Conservation (phyloP, 495 filamentous ascomycete genomes). For the Aspergillus homomorphus region DNA sequence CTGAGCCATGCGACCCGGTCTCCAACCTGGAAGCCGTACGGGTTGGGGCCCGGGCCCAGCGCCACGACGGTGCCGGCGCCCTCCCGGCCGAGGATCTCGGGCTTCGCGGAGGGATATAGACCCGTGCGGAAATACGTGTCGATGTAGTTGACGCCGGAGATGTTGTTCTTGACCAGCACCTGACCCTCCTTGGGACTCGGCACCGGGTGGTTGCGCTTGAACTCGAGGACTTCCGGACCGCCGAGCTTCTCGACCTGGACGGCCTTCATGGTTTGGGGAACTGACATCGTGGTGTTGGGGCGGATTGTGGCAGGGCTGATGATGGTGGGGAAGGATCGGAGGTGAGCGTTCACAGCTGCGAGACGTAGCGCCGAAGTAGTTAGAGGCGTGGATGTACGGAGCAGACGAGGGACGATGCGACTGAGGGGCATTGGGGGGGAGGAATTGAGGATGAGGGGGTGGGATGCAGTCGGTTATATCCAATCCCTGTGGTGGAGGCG, state of each 20-base stretch:
- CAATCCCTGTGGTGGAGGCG: no score
- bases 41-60: conserved; percentile 44
- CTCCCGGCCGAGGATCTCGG: conserved; percentile 82
- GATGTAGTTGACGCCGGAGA: conserved; percentile 87
- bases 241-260: conserved; percentile 73
- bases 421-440: conserved; percentile 8
- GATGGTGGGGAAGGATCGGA: conserved; percentile 9
- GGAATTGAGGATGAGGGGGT: conserved; percentile 7
- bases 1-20: conserved; percentile 67
- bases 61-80: conserved; percentile 62
- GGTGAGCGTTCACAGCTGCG: conserved; percentile 23
- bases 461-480: not conserved
- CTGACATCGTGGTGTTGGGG: conserved; percentile 32
- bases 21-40: conserved; percentile 54
- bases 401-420: conserved; percentile 6
- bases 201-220: conserved; percentile 72
- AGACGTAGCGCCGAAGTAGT: conserved; percentile 21
- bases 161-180: conserved; percentile 81
- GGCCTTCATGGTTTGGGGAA: conserved; percentile 71
- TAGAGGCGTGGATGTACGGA: conserved; percentile 3
- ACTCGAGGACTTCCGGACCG: conserved; percentile 73
- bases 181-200: conserved; percentile 68
- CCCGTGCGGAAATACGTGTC: conserved; percentile 86
- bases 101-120: conserved; percentile 73
- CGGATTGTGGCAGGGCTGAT: not conserved